A percentile compares a stretch with the other conserved stretches of the same genome.
Conservation (phyloP, 108 stramenopile species). For the Skeletonema costatum region DNA sequence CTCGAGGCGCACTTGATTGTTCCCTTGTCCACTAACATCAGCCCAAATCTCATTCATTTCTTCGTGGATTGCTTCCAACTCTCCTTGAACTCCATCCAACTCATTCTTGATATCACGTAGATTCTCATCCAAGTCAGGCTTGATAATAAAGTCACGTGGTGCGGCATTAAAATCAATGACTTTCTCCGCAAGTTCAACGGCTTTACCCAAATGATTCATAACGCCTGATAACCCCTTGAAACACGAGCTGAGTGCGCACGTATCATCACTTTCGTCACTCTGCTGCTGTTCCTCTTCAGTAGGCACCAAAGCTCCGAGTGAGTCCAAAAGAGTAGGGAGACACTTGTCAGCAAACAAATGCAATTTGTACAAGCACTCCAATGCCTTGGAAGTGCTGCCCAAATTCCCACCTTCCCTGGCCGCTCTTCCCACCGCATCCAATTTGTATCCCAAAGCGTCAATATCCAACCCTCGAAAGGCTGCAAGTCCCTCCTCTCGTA, state of each 20-base stretch:
- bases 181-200: constrained; percentile 57
- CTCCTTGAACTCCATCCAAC: constrained; percentile 63
- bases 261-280: not conserved
- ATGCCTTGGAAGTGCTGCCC: constrained; percentile 60
- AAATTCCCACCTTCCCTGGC: constrained; percentile 13
- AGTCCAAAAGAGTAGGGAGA: constrained; percentile 61
- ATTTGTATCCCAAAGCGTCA: constrained; percentile 47
- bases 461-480: constrained; percentile 55
- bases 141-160: constrained; percentile 88
- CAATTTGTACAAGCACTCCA: constrained; percentile 75
- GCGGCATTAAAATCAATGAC: constrained; percentile 84
- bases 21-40: constrained; percentile 41
- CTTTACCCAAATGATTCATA: constrained; percentile 40
- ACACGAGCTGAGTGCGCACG: constrained; percentile 18
- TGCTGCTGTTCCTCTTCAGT: not conserved
- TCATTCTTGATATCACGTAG: constrained; percentile 74
- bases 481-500: constrained; percentile 71
- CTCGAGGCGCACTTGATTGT: constrained; percentile 76
- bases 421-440: constrained; percentile 33
- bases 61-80: constrained; percentile 67
- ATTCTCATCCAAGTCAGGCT: constrained; percentile 60
- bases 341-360: constrained; percentile 67
- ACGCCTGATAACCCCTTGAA: constrained; percentile 29
- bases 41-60: constrained; percentile 73
- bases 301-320: constrained; percentile 24